Evolutionary conservation across 2,329 filamentous ascomycete species (phyloP), one percentile per base, ranked within the genome.

Genomic region (Tolypocladium pustulatum): DNA sequence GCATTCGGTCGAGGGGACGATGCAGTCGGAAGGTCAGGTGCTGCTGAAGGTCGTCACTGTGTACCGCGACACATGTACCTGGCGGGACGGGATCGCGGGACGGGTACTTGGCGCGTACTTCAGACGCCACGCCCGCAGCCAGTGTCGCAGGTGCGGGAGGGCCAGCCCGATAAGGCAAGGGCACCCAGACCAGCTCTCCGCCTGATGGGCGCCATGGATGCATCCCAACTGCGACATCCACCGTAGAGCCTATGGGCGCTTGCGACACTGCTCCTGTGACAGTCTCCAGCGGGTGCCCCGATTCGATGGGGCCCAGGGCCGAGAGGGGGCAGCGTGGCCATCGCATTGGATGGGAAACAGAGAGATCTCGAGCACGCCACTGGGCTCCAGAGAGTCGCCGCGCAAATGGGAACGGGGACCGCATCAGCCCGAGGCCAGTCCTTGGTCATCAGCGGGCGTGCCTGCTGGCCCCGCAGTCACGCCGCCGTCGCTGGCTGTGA

Each of bases 211-310:
- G 61, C 61, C 57, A 61, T 59, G 59, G 54, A 30, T 27, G 12
- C 43, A 49, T 49, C 27, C 49, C 49, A 36, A 22, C 49, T 34
- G 49, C 49, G 40, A 34, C 52, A 37, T 10, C 55, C 20, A 5
- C 57, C 17, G 20, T 7, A 3, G 49, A 49, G 56, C 61, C 63
- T 64, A 62, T 65, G 17, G 60, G 57, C 55, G 59, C 57, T 56
- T 54, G 41, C 49, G 49, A 36, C 49, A 32, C 36, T 61, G 61
- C 60, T 63, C 63, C 61, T 58, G 63, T 66, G 62, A 66, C 61
- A 54, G 43, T 54, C 57, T 57, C 37, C 56, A 37, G 56, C 30
- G 49, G 30, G 30, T 36, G 49, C 30, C 8, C 8, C 46, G 46
- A 51, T 32, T 7, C 49, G 30, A 52, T 17, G 49, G 46, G 27